These are phyloP conservation scores for Tilletia horrida DNA, from an alignment of 1,284 basidiomycete species.

Conservation along the genomic window DNA sequence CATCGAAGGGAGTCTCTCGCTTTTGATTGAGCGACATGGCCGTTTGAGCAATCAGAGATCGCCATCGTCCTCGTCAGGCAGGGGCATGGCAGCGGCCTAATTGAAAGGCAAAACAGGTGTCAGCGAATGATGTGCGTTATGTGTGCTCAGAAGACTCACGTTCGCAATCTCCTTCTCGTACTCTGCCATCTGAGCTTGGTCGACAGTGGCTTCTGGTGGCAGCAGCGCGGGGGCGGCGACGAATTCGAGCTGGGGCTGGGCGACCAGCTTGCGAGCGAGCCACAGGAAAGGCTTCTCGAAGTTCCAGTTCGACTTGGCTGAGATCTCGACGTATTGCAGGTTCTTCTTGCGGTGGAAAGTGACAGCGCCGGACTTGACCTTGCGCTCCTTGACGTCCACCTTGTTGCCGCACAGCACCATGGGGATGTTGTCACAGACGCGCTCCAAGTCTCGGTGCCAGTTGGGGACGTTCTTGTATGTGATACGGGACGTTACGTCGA, in stretches of 20 bases:
- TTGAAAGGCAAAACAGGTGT: slow-evolving; percentile 1
- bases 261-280: slow-evolving; percentile 96
- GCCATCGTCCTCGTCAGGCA: slow-evolving; percentile 60
- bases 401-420: slow-evolving; percentile 99
- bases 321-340: slow-evolving; percentile 99
- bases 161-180: slow-evolving; percentile 75
- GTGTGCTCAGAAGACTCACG: slow-evolving; percentile 21
- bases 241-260: slow-evolving; percentile 86
- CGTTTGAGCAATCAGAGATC: slow-evolving; percentile 38
- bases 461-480: slow-evolving; percentile 99
- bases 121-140: slow-evolving; percentile 16
- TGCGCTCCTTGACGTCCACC: slow-evolving; percentile 99
- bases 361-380: slow-evolving; percentile 97
- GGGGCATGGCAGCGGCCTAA: slow-evolving; percentile 58
- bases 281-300: slow-evolving; percentile 99
- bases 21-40: neutral
- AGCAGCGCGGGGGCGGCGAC: slow-evolving; percentile 93
- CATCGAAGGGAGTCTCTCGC: neutral
- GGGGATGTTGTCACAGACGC: slow-evolving; percentile 98
- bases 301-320: slow-evolving; percentile 99
- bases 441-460: slow-evolving; percentile 99
- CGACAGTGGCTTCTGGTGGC: slow-evolving; percentile 87
- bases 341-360: slow-evolving; percentile 99
- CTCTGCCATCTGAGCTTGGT: slow-evolving; percentile 73
- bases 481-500: slow-evolving; percentile 98